Conservation (phyloP, 1,284 basidiomycete species). For the Coniferiporia sulphurascens region DNA sequence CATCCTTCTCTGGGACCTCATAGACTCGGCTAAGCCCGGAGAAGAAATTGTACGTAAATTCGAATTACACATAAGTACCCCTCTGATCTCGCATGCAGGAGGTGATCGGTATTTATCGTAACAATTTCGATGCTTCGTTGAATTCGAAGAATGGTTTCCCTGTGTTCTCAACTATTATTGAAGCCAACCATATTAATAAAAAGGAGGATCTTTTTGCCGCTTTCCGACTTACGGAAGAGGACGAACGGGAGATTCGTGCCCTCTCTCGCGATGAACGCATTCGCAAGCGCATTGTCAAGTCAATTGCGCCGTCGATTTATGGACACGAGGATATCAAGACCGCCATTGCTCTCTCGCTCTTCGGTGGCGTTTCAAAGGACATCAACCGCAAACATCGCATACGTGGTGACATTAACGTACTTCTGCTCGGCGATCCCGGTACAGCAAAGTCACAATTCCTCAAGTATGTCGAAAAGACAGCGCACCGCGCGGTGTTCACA, state of each 20-base stretch:
- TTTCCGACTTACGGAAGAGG: conserved; percentile 94
- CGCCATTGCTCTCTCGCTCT: conserved; percentile 90
- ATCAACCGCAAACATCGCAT: conserved; percentile 96
- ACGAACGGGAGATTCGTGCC: conserved; percentile 85
- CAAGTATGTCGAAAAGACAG: conserved; percentile 99
- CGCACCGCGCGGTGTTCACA: conserved; percentile 95
- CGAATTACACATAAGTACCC: not conserved
- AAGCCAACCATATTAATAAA: conserved; percentile 97
- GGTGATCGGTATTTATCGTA: conserved; percentile 95
- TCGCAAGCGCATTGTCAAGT: conserved; percentile 95
- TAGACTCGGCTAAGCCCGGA: conserved; percentile 96
- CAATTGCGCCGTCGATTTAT: conserved; percentile 97
- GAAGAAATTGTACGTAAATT: conserved; percentile 82
- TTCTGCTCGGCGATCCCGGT: conserved; percentile 95
- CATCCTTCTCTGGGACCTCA: conserved; percentile 95
- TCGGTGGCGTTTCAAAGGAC: conserved; percentile 92
- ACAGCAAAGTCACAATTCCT: conserved; percentile 99
- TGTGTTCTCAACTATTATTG: conserved; percentile 96
- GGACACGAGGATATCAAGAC: conserved; percentile 99
- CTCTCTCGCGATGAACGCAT: conserved; percentile 91
- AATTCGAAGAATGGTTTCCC: conserved; percentile 99
- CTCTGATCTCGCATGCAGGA: conserved; percentile 48
- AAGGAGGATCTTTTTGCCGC: conserved; percentile 95
- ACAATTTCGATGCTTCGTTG: conserved; percentile 97
- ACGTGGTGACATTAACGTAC: conserved; percentile 95